Evolutionary conservation across 2,329 filamentous ascomycete genomes (phyloP), one percentile per base, ranked within the genome.

Genomic region (Meredithiella fracta): DNA sequence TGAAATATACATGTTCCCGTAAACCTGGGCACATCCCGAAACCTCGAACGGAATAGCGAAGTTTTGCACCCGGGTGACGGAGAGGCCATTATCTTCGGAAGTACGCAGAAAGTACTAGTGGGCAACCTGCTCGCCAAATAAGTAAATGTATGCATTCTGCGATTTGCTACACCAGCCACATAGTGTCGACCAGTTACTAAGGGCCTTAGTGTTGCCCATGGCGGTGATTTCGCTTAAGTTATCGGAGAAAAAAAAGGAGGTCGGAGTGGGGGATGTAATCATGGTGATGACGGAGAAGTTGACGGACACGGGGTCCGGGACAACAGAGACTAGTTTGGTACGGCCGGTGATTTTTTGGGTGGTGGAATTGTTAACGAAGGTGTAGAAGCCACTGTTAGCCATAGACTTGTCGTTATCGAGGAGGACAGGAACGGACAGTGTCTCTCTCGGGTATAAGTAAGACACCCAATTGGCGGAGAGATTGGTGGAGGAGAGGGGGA

Each of bases 151-250:
- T 1, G 67, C 67, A 17, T 66, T 69, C 17, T 61, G 61, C 54
- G 68, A 71, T 59, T 65, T 69, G n/a, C n/a, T n/a, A n/a, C n/a
- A n/a, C 72, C 70, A 74, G 8, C 66, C 63, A 60, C 73, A 75
- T 3, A 74, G 60, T 1, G 72, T 68, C 14, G 72, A 73, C 70
- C 72, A 74, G 59, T 74, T 72, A 0, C 73, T 72, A 14, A 73
- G 62, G 1, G 67, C 63, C 23, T 63, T 67, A n/a, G 40, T 44
- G 40, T 44, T 44, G 5, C 40, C 40, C 8, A n/a, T 44, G 9
- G 65, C 63, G 38, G 64, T 59, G 2, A 67, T 66, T 3, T 62
- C 61, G 4, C 66, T 62, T 17, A 68, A 56, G 56, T 67, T 64
- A 3, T 68, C 58, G 1, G 60, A 62, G 1, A 63, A 63, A 4